A percentile compares a stretch with the other conserved stretches of the same genome.
phyloP scores from a whole-genome alignment of 768 basidiomycete genomes.

The Crucibulum laeve region DNA sequence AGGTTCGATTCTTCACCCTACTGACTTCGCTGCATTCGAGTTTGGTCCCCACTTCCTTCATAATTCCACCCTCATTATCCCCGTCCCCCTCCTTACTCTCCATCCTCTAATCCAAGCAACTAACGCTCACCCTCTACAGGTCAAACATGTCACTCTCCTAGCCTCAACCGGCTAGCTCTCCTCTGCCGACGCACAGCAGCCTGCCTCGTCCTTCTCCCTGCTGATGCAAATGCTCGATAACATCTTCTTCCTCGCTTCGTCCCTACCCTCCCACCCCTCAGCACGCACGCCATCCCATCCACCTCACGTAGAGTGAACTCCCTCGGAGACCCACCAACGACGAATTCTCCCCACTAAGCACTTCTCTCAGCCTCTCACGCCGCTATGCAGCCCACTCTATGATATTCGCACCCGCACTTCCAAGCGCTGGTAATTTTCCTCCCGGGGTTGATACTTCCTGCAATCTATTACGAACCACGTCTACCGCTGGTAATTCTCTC shows the following conservation, averaged over 20 bases:
- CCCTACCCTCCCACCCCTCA: constrained; percentile 23
- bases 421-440: constrained; percentile 65
- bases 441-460: constrained; percentile 64
- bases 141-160: constrained; percentile 67
- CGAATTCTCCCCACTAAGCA: constrained; percentile 49
- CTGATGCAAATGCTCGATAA: constrained; percentile 74
- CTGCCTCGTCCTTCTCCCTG: constrained; percentile 54
- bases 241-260: constrained; percentile 49
- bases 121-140: constrained; percentile 29
- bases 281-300: constrained; percentile 9
- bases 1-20: not conserved
- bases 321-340: too few relatives aligned
- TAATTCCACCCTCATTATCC: too few relatives aligned
- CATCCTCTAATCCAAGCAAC: too few relatives aligned
- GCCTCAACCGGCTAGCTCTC: constrained; percentile 69
- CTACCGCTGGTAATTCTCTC: constrained; percentile 44
- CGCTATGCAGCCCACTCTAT: constrained; percentile 62
- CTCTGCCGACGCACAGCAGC: constrained; percentile 55
- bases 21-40: too few relatives aligned
- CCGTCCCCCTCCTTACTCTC: too few relatives aligned
- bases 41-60: too few relatives aligned
- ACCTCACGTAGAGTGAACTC: constrained; percentile 13
- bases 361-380: constrained; percentile 66
- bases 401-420: constrained; percentile 74
- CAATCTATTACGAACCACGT: constrained; percentile 45